A percentile compares a stretch with the other conserved stretches of the same genome.
Conservation (phyloP, 2,329 filamentous ascomycete species). For the Aspergillus oerlinghausenensis region DNA sequence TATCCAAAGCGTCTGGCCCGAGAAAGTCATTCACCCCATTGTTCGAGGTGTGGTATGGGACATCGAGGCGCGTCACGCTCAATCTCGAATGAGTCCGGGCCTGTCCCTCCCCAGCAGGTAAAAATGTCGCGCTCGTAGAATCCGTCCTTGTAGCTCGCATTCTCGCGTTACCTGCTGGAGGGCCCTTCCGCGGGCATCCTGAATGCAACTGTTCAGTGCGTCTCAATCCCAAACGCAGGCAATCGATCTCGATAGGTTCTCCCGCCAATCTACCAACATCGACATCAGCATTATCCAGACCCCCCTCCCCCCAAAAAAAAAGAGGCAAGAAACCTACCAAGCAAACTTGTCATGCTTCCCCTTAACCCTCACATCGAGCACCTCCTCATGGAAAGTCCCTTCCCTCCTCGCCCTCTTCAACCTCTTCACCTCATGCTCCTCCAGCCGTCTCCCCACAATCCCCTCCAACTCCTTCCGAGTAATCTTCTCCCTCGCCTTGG, state of each 20-base stretch:
- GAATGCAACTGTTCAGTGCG: not conserved
- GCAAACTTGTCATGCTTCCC: slow-evolving; percentile 84
- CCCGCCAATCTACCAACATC: slow-evolving; percentile 16
- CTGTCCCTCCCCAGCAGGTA: not conserved
- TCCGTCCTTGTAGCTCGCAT: not conserved
- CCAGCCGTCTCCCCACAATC: slow-evolving; percentile 67
- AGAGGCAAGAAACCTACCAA: slow-evolving; percentile 19
- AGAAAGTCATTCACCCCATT: not conserved
- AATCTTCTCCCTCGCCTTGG: slow-evolving; percentile 79
- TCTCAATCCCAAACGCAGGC: not conserved
- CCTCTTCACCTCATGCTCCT: slow-evolving; percentile 80
- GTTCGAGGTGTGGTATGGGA: not conserved
- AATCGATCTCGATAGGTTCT: slow-evolving; percentile 8
- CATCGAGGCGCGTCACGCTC: not conserved
- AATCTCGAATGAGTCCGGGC: not conserved
- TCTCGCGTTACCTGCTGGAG: not conserved
- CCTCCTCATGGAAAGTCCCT: slow-evolving; percentile 81
- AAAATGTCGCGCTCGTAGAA: not conserved
- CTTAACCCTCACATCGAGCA: slow-evolving; percentile 85
- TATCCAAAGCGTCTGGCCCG: not conserved
- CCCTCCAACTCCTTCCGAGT: slow-evolving; percentile 79
- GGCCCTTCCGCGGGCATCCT: not conserved
- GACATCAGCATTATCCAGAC: slow-evolving; percentile 15
- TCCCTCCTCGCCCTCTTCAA: slow-evolving; percentile 79
- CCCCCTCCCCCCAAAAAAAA: slow-evolving; percentile 8